phyloP scores from a whole-genome alignment of 129 eudicot genomes.

The Sambucus nigra region DNA sequence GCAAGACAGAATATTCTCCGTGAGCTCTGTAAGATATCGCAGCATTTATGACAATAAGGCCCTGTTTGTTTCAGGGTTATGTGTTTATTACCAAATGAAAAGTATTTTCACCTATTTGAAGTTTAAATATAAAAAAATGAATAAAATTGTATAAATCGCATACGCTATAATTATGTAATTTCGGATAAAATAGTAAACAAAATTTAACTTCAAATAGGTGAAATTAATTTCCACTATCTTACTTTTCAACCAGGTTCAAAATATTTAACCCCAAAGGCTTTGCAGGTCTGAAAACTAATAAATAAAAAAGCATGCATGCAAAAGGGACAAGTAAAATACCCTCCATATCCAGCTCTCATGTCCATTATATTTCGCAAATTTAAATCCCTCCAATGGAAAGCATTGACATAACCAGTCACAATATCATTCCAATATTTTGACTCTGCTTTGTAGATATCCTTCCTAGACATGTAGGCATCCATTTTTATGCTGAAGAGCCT shows the following conservation, averaged over 20 bases:
- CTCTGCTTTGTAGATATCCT: constrained; percentile 66
- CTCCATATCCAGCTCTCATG: constrained; percentile 88
- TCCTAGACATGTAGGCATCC: constrained; percentile 76
- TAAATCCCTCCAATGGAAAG: constrained; percentile 35
- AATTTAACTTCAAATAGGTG: neutral
- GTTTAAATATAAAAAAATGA: too few relatives aligned
- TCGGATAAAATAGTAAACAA: neutral
- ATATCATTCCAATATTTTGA: constrained; percentile 66
- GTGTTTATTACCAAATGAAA: neutral
- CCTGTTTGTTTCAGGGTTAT: too few relatives aligned
- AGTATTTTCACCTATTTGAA: neutral
- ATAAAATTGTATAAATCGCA: neutral
- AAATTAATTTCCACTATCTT: neutral
- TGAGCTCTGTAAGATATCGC: constrained; percentile 1
- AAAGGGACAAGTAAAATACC: constrained; percentile 29
- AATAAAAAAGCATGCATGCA: neutral
- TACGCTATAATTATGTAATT: too few relatives aligned
- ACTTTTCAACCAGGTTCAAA: too few relatives aligned
- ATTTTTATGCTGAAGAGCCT: constrained; percentile 61
- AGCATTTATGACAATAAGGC: constrained; percentile 4
- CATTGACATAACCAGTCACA: constrained; percentile 46
- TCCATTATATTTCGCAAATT: constrained; percentile 66
- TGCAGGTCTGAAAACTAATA: neutral
- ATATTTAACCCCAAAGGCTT: neutral
- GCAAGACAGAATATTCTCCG: constrained; percentile 9